Evolutionary conservation across 106 monocot species (phyloP).

Genomic region (Hemerocallis citrina): DNA sequence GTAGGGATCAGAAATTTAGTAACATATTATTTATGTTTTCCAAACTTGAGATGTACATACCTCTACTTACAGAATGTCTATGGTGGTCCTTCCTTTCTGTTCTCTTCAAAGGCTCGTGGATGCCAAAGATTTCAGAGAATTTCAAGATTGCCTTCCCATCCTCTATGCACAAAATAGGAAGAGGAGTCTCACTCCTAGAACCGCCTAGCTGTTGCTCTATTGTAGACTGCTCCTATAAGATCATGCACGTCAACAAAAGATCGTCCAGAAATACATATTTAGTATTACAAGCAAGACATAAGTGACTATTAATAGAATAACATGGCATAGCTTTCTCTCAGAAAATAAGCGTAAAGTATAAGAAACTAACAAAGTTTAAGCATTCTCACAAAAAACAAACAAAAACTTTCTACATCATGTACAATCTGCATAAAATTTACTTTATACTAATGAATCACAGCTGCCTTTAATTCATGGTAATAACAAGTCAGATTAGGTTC

Average conservation of each 20-base stretch:
- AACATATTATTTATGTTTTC: no score
- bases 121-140: slow-evolving; percentile 97
- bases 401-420: not conserved
- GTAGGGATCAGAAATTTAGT: no score
- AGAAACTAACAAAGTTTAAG: no score
- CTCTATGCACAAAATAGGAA: slow-evolving; percentile 84
- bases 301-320: not conserved
- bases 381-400: not conserved
- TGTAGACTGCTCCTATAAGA: slow-evolving; percentile 36
- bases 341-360: no score
- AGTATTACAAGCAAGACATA: not conserved
- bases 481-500: no score
- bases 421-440: no score
- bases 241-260: slow-evolving; percentile 8
- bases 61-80: slow-evolving; percentile 33
- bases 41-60: slow-evolving; percentile 14
- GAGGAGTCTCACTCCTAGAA: slow-evolving; percentile 38
- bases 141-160: slow-evolving; percentile 68
- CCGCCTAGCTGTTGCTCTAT: slow-evolving; percentile 26
- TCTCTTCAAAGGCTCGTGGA: slow-evolving; percentile 65
- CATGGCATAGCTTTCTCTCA: not conserved
- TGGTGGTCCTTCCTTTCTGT: slow-evolving; percentile 33
- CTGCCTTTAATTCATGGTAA: no score
- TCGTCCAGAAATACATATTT: not conserved
- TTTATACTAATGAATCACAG: no score